These are phyloP conservation scores for Picea glauca DNA, from an alignment of 75 land plant species.

Conservation along the genomic window DNA sequence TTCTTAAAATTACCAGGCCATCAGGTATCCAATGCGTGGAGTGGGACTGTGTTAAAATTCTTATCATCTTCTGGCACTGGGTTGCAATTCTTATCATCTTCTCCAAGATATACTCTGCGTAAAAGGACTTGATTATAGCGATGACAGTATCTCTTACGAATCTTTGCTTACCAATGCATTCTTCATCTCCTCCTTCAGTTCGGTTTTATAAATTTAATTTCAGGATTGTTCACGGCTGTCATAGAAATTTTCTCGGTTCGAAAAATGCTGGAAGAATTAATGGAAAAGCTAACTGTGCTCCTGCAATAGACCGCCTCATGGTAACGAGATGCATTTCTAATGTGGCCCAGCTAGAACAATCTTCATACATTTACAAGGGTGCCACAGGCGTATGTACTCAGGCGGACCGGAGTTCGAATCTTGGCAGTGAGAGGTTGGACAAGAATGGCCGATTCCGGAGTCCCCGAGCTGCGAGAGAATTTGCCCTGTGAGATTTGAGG, in stretches of 20 bases:
- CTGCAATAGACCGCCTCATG: neutral
- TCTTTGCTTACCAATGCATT: neutral
- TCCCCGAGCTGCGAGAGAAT: conserved; percentile 87
- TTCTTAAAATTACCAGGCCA: too few relatives aligned
- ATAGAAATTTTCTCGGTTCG: neutral
- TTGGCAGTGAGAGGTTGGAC: conserved; percentile 30
- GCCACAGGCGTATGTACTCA: neutral
- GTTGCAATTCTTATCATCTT: too few relatives aligned
- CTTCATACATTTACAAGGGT: neutral
- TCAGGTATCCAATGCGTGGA: too few relatives aligned
- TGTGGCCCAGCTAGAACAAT: neutral
- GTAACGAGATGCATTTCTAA: neutral
- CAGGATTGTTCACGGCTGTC: neutral
- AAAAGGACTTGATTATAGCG: neutral
- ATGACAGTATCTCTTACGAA: neutral
- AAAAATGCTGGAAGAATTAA: neutral
- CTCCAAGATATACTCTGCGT: neutral
- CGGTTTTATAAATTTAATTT: neutral
- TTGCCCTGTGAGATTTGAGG: conserved; percentile 47
- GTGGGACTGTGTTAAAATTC: too few relatives aligned
- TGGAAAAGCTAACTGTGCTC: neutral
- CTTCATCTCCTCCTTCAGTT: neutral
- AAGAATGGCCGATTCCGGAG: conserved; percentile 65
- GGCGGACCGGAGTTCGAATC: neutral
- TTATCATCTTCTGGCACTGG: too few relatives aligned